These are phyloP conservation scores for Psilocybe sp. DNA, from an alignment of 768 basidiomycete species.

Conservation along the genomic window DNA sequence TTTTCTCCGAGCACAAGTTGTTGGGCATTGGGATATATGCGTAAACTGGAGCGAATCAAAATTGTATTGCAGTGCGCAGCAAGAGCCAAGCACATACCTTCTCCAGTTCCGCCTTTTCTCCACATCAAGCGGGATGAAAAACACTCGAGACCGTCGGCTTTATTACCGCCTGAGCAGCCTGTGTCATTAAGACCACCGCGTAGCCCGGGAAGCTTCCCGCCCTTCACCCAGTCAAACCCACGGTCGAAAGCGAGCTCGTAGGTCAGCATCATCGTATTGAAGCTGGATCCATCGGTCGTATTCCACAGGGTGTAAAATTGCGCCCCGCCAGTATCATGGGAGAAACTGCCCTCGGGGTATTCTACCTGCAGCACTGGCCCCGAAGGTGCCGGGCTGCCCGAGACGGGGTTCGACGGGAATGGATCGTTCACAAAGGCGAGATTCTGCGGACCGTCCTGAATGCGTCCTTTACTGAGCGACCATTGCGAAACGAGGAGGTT, in stretches of 20 bases:
- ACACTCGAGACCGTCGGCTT: slow-evolving; percentile 63
- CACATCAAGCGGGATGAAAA: slow-evolving; percentile 79
- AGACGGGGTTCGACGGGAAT: slow-evolving; percentile 49
- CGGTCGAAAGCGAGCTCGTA: slow-evolving; percentile 75
- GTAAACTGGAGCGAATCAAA: slow-evolving; percentile 51
- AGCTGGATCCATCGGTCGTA: slow-evolving; percentile 48
- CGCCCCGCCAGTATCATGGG: slow-evolving; percentile 57
- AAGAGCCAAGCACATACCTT: slow-evolving; percentile 48
- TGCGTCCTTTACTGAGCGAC: slow-evolving; percentile 57
- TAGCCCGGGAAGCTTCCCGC: slow-evolving; percentile 76
- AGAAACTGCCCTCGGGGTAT: slow-evolving; percentile 61
- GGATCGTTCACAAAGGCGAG: slow-evolving; percentile 67
- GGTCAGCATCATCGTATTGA: slow-evolving; percentile 65
- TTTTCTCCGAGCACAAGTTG: slow-evolving; percentile 50
- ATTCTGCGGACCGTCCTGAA: slow-evolving; percentile 56
- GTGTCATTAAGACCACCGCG: slow-evolving; percentile 61
- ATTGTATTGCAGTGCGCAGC: not conserved
- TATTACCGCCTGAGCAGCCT: slow-evolving; percentile 69
- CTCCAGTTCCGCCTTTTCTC: slow-evolving; percentile 60
- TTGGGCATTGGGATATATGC: slow-evolving; percentile 73
- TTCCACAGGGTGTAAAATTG: slow-evolving; percentile 75
- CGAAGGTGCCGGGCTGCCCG: slow-evolving; percentile 23
- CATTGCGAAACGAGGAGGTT: slow-evolving; percentile 52
- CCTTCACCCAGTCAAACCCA: slow-evolving; percentile 68
- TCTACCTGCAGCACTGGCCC: slow-evolving; percentile 57